These are phyloP conservation scores for Arthroderma sp. DNA, from an alignment of 2,329 filamentous ascomycete genomes.

Conservation along the genomic window DNA sequence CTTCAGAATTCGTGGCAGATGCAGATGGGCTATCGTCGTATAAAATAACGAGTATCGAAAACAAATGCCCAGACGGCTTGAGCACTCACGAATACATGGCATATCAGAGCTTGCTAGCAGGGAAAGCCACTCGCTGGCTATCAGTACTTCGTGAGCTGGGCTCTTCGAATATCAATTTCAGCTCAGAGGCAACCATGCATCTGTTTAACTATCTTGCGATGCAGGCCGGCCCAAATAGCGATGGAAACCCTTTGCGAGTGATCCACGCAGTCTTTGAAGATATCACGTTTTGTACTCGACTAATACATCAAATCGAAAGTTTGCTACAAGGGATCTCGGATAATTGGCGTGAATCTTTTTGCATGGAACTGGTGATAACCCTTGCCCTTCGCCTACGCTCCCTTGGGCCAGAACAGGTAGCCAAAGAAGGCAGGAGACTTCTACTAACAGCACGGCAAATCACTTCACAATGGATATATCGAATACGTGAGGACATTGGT, in stretches of 20 bases:
- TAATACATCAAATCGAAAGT: slow-evolving; percentile 37
- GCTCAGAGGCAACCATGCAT: slow-evolving; percentile 36
- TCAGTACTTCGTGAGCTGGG: slow-evolving; percentile 39
- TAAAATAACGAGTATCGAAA: slow-evolving; percentile 32
- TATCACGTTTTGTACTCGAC: slow-evolving; percentile 33
- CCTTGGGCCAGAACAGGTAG: slow-evolving; percentile 14
- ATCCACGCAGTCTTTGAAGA: slow-evolving; percentile 40
- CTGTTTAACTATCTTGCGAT: slow-evolving; percentile 41
- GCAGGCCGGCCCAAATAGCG: slow-evolving; percentile 40
- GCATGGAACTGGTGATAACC: slow-evolving; percentile 46
- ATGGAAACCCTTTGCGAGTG: slow-evolving; percentile 27
- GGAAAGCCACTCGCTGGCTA: slow-evolving; percentile 34
- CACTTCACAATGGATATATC: slow-evolving; percentile 38
- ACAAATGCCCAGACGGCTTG: slow-evolving; percentile 34
- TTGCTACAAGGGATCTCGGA: slow-evolving; percentile 34
- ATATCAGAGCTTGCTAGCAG: slow-evolving; percentile 33
- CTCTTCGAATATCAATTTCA: slow-evolving; percentile 47
- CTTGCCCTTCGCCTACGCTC: slow-evolving; percentile 32
- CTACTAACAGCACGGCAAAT: slow-evolving; percentile 32
- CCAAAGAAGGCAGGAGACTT: slow-evolving; percentile 15
- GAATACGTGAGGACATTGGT: slow-evolving; percentile 35
- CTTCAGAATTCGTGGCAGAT: slow-evolving; percentile 17
- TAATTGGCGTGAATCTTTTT: slow-evolving; percentile 47
- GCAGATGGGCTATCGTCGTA: slow-evolving; percentile 37
- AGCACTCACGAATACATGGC: slow-evolving; percentile 38